Conservation (phyloP, 768 basidiomycete species). For the Termitomyces bulborhizus region DNA sequence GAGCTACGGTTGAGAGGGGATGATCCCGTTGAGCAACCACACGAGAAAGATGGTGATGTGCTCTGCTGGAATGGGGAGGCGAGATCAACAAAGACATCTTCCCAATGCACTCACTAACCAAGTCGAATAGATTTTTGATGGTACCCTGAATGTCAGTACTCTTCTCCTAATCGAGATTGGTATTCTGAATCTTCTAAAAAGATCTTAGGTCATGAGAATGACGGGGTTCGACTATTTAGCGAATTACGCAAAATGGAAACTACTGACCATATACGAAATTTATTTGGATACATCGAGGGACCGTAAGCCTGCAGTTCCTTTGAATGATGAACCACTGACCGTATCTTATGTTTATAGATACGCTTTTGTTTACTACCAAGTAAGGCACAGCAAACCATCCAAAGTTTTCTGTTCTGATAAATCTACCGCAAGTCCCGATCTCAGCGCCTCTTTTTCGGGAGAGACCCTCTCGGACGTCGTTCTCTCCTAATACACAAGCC, state of each 20-base stretch:
- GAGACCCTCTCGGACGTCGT: conserved; percentile 82
- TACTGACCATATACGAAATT: conserved; percentile 36
- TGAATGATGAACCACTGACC: neutral
- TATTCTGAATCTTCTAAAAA: conserved; percentile 19
- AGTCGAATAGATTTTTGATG: conserved; percentile 58
- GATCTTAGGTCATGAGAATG: conserved; percentile 62
- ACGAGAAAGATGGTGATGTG: conserved; percentile 46
- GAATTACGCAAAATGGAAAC: conserved; percentile 23
- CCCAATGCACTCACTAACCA: neutral
- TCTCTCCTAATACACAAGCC: conserved; percentile 75
- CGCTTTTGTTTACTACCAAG: conserved; percentile 77
- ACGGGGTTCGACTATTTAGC: conserved; percentile 51
- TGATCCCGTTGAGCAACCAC: conserved; percentile 60
- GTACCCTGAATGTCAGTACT: conserved; percentile 54
- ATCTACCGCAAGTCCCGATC: conserved; percentile 28
- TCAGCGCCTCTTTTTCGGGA: conserved; percentile 57
- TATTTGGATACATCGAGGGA: conserved; percentile 67
- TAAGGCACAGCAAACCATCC: conserved; percentile 22
- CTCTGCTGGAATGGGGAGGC: conserved; percentile 88
- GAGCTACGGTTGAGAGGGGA: conserved; percentile 70
- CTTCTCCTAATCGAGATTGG: neutral
- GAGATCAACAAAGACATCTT: conserved; percentile 17
- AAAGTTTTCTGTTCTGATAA: neutral
- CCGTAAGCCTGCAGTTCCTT: conserved; percentile 48
- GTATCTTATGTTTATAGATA: conserved; percentile 41